Base-by-base conservation (phyloP, 2,329 filamentous ascomycete genomes). In the Fusarium mangiferae region DNA sequence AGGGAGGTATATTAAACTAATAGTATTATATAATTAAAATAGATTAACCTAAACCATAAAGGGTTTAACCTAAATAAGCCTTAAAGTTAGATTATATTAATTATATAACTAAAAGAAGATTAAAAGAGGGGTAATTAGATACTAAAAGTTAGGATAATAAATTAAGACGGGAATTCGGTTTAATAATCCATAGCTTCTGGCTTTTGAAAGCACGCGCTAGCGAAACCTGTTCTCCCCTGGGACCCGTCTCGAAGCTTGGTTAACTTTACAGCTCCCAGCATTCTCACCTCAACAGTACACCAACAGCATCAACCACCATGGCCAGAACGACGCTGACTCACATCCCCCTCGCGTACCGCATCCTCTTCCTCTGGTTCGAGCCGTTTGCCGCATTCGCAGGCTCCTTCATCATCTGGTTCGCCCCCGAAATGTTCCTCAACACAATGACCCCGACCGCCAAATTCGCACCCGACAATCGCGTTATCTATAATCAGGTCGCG, bases 401-500 rank as follows among this genome's bases (percentile, higher is more conserved):
- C 1, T 45, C 68, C 2, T 30, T 60, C 0, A 6, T 76, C 0
- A 41, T 74, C 10, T 73, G 70, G 33, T 59, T 65, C 12, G 5
- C 35, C 7, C 74, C 74, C 4, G 33, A 36, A 4, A 18, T 30
- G 10, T 63, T 74, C 5, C 58, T 76, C 18, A 73, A 68, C 12
- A 67, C 64, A 30, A 75, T 76, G 73, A 42, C 36, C n/a, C 49
- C 68, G 0, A 35, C 15, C 26, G 51, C 44, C 41, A 62, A 36
- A n/a, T 76, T 70, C 1, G 71, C 74, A 0, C 65, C 73, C 4
- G 74, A 76, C 44, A 76, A 61, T 15, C 54, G 70, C 35, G 56
- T 76, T 6, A 38, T 76, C 9, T 76, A 76, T 41, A 54, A 76
- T 39, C 58, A 76, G 26, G 45, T 76, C 17, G 73, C 70, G 3